Evolutionary conservation across 2,329 filamentous ascomycete genomes (phyloP).

Genomic region (Lachnellula willkommii): DNA sequence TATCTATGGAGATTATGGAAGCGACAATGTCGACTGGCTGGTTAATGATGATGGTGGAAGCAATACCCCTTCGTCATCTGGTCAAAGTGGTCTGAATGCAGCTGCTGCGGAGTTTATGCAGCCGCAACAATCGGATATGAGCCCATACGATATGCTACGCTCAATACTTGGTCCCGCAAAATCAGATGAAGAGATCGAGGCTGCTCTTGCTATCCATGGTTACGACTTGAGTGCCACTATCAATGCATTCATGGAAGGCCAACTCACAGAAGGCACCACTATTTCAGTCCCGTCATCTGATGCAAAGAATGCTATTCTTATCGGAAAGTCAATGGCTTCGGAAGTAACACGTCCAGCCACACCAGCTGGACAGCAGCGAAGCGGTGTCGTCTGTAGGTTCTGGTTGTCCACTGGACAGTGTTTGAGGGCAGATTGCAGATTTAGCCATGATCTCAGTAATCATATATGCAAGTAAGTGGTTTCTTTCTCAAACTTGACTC

Average conservation of each 20-base stretch:
- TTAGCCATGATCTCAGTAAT: slow-evolving; percentile 92
- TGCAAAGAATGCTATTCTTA: slow-evolving; percentile 62
- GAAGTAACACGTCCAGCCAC: slow-evolving; percentile 68
- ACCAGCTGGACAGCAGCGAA: slow-evolving; percentile 70
- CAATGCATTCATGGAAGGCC: slow-evolving; percentile 76
- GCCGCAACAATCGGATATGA: slow-evolving; percentile 77
- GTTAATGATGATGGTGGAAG: slow-evolving; percentile 80
- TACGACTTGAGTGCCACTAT: slow-evolving; percentile 94
- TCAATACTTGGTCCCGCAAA: slow-evolving; percentile 87
- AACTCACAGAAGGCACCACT: slow-evolving; percentile 46
- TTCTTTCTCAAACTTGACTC: slow-evolving; percentile 2
- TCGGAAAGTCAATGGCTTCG: slow-evolving; percentile 84
- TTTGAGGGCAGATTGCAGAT: slow-evolving; percentile 89
- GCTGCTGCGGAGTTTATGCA: slow-evolving; percentile 74
- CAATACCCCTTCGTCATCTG: slow-evolving; percentile 68
- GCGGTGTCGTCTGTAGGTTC: slow-evolving; percentile 92
- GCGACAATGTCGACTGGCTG: slow-evolving; percentile 95
- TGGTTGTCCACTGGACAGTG: slow-evolving; percentile 95
- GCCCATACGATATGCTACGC: slow-evolving; percentile 93
- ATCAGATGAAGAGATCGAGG: slow-evolving; percentile 90
- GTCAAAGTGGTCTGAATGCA: slow-evolving; percentile 67
- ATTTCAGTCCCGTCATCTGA: slow-evolving; percentile 46
- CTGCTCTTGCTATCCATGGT: slow-evolving; percentile 79
- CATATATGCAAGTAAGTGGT: slow-evolving; percentile 89
- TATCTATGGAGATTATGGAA: slow-evolving; percentile 84